Conservation (phyloP, 192 early-diverging fungal species). For the Backusella mclennaniae region DNA sequence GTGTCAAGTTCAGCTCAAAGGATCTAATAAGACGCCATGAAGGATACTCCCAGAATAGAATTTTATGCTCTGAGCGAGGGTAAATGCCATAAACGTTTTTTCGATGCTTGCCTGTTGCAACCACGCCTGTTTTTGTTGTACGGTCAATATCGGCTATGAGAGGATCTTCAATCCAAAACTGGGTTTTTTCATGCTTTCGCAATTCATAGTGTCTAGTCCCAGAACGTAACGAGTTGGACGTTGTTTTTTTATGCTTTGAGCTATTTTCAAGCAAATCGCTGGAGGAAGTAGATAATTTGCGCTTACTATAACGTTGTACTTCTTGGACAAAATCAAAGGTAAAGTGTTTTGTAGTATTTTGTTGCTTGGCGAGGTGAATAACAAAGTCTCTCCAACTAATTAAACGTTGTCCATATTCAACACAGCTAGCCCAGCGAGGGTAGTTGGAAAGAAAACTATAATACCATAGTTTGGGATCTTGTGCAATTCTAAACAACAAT, state of each 20-base stretch:
- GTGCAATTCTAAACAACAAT: slow-evolving; percentile 16
- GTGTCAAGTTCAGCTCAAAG: slow-evolving; percentile 28
- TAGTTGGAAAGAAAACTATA: slow-evolving; percentile 13
- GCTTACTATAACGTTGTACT: neutral
- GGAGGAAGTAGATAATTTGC: neutral
- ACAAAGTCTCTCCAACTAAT: slow-evolving; percentile 35
- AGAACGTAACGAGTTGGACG: neutral
- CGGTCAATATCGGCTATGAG: slow-evolving; percentile 31
- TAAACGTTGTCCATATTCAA: slow-evolving; percentile 10
- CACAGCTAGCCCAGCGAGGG: slow-evolving; percentile 14
- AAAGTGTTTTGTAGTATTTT: slow-evolving; percentile 4
- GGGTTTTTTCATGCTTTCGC: neutral
- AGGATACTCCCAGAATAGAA: slow-evolving; percentile 38
- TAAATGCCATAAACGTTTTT: neutral
- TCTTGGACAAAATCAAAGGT: slow-evolving; percentile 13
- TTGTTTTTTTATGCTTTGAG: neutral
- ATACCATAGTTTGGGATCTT: slow-evolving; percentile 34
- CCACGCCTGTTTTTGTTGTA: slow-evolving; percentile 20
- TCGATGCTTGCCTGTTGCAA: slow-evolving; percentile 38
- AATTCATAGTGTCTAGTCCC: neutral
- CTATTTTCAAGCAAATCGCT: neutral
- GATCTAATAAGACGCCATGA: slow-evolving; percentile 27
- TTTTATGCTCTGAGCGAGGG: slow-evolving; percentile 25
- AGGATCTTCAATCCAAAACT: slow-evolving; percentile 35
- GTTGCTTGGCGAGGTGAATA: slow-evolving; percentile 20